Conservation (phyloP, 176 grass and related monocot genomes). For the Oropetium thomaeum region DNA sequence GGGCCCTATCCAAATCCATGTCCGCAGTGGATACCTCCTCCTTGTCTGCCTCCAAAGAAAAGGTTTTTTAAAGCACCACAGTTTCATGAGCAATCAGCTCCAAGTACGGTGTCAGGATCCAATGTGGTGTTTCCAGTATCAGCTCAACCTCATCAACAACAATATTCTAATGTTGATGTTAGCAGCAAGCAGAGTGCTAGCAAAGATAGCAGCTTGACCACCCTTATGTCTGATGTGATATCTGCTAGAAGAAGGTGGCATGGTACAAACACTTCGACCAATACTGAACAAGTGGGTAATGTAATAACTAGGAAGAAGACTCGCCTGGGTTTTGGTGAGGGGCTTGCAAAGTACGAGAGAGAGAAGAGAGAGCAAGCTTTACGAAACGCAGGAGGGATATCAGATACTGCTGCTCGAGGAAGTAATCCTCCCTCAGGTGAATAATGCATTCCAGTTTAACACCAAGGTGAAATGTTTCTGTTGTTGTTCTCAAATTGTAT, state of each 20-base stretch:
- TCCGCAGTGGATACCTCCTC: no score
- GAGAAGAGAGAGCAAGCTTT: slow-evolving; percentile 23
- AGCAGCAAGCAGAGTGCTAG: neutral
- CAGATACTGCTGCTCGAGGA: no score
- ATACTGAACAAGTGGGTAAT: slow-evolving; percentile 22
- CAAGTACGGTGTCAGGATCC: no score
- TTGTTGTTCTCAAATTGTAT: slow-evolving; percentile 39
- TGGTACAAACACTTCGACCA: neutral
- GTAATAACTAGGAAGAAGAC: slow-evolving; percentile 37
- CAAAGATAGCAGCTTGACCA: neutral
- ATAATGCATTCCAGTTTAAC: neutral
- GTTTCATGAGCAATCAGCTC: neutral
- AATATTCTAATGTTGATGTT: no score
- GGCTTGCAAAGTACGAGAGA: slow-evolving; percentile 60
- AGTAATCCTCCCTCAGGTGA: neutral
- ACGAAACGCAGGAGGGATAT: no score
- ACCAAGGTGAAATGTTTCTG: neutral
- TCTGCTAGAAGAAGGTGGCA: slow-evolving; percentile 36
- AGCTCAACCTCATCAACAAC: no score
- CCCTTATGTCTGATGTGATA: slow-evolving; percentile 4
- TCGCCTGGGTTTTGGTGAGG: slow-evolving; percentile 53
- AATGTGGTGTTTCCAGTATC: no score
- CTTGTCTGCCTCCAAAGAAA: neutral
- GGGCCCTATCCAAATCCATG: neutral
- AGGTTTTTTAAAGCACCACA: neutral